These are phyloP conservation scores for Thraustotheca clavata DNA, from an alignment of 352 stramenopile species.

Conservation along the genomic window DNA sequence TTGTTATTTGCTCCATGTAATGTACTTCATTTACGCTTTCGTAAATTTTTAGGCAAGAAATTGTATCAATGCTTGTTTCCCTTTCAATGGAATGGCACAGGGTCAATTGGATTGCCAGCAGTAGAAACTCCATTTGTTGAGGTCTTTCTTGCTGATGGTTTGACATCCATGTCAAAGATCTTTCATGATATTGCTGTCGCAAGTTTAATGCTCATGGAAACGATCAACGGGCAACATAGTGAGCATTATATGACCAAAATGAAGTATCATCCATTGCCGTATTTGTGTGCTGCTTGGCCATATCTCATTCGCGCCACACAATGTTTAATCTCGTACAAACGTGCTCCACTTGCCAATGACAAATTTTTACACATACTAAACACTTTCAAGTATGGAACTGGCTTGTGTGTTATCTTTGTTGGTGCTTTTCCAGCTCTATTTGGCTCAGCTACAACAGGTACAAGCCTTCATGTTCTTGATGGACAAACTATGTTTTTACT, in stretches of 20 bases:
- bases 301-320: slow-evolving; percentile 79
- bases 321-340: slow-evolving; percentile 75
- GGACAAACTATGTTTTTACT: slow-evolving; percentile 66
- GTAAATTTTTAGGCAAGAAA: slow-evolving; percentile 41
- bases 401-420: slow-evolving; percentile 65
- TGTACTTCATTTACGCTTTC: slow-evolving; percentile 56
- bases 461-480: slow-evolving; percentile 25
- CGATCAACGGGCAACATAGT: slow-evolving; percentile 35
- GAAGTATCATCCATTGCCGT: slow-evolving; percentile 59
- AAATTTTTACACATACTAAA: slow-evolving; percentile 76
- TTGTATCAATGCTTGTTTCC: slow-evolving; percentile 12
- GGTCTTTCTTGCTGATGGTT: slow-evolving; percentile 68
- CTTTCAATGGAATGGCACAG: not conserved
- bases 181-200: slow-evolving; percentile 60
- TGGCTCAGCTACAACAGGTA: slow-evolving; percentile 25
- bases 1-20: slow-evolving; percentile 59
- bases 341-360: slow-evolving; percentile 54
- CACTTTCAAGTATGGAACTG: slow-evolving; percentile 81
- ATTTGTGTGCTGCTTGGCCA: slow-evolving; percentile 52
- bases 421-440: slow-evolving; percentile 69
- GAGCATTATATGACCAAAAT: slow-evolving; percentile 59
- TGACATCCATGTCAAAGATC: slow-evolving; percentile 81
- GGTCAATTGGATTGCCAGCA: not conserved
- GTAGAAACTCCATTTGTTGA: slow-evolving; percentile 45
- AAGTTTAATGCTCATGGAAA: slow-evolving; percentile 50